phyloP scores from a whole-genome alignment of 768 basidiomycete genomes.

The Boletus edulis region DNA sequence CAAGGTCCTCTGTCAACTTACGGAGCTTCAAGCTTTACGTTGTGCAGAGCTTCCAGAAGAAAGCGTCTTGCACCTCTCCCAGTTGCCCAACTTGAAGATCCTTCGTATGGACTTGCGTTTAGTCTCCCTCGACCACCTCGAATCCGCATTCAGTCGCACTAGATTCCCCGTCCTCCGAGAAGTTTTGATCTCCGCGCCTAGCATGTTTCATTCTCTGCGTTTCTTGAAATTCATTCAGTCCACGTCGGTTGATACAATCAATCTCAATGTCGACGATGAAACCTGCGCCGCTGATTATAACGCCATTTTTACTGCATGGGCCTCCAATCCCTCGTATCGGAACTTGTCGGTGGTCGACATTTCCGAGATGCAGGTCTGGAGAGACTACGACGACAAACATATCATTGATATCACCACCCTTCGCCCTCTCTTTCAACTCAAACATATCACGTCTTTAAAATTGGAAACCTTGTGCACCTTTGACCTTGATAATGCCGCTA shows the following conservation, averaged over 20 bases:
- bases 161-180: slow-evolving; percentile 24
- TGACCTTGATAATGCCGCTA: slow-evolving; percentile 21
- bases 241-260: slow-evolving; percentile 28
- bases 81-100: slow-evolving; percentile 19
- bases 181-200: slow-evolving; percentile 21
- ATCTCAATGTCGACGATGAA: slow-evolving; percentile 33
- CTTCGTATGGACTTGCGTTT: slow-evolving; percentile 29
- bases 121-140: slow-evolving; percentile 20
- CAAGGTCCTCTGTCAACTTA: slow-evolving; percentile 19
- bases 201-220: slow-evolving; percentile 20
- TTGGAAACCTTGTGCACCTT: slow-evolving; percentile 30
- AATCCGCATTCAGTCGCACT: slow-evolving; percentile 9
- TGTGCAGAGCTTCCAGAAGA: slow-evolving; percentile 28
- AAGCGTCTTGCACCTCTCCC: slow-evolving; percentile 20
- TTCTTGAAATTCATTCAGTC: slow-evolving; percentile 29
- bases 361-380: slow-evolving; percentile 30
- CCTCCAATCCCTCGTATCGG: slow-evolving; percentile 20
- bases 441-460: slow-evolving; percentile 21
- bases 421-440: slow-evolving; percentile 26
- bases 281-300: slow-evolving; percentile 25
- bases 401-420: slow-evolving; percentile 25
- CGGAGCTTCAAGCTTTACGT: slow-evolving; percentile 23
- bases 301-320: slow-evolving; percentile 23
- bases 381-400: slow-evolving; percentile 30
- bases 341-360: slow-evolving; percentile 27